Evolutionary conservation across 805 yeast species (phyloP).

Genomic region (Candida maris): DNA sequence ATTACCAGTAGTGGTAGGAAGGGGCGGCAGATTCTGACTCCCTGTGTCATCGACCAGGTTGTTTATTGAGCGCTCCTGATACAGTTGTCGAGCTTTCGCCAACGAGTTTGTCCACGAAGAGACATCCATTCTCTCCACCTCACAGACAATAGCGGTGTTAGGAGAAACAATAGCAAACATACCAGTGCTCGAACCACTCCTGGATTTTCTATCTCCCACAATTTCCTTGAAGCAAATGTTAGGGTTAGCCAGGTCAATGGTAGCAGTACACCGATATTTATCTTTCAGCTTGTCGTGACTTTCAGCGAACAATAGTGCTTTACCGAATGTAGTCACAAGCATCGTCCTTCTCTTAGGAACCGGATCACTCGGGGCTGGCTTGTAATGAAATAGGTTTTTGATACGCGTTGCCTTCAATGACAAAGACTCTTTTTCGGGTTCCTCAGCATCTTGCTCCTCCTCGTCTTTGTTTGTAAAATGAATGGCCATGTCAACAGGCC

Average conservation of each 20-base stretch:
- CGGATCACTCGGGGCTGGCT: slow-evolving; percentile 15
- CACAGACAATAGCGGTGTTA: slow-evolving; percentile 53
- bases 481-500: slow-evolving; percentile 27
- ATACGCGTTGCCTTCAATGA: slow-evolving; percentile 22
- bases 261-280: slow-evolving; percentile 47
- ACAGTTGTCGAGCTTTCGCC: slow-evolving; percentile 45
- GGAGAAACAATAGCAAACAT: slow-evolving; percentile 56
- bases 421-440: slow-evolving; percentile 8
- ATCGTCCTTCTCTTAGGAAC: slow-evolving; percentile 45
- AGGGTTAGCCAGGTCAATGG: slow-evolving; percentile 50
- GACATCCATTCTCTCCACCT: slow-evolving; percentile 49
- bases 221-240: slow-evolving; percentile 59
- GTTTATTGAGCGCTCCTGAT: slow-evolving; percentile 41
- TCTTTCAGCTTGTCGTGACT: slow-evolving; percentile 34
- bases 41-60: slow-evolving; percentile 14
- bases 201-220: slow-evolving; percentile 35
- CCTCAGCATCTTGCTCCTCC: slow-evolving; percentile 16
- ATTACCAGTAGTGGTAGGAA: slow-evolving; percentile 27
- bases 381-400: slow-evolving; percentile 28
- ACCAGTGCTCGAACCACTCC: slow-evolving; percentile 37
- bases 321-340: slow-evolving; percentile 59
- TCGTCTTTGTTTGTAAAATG: slow-evolving; percentile 21
- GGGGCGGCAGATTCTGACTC: background rate
- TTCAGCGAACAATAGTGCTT: slow-evolving; percentile 52
- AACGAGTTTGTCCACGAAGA: slow-evolving; percentile 56